phyloP scores from a whole-genome alignment of 2,329 filamentous ascomycete species.

The Fusarium sp. region DNA sequence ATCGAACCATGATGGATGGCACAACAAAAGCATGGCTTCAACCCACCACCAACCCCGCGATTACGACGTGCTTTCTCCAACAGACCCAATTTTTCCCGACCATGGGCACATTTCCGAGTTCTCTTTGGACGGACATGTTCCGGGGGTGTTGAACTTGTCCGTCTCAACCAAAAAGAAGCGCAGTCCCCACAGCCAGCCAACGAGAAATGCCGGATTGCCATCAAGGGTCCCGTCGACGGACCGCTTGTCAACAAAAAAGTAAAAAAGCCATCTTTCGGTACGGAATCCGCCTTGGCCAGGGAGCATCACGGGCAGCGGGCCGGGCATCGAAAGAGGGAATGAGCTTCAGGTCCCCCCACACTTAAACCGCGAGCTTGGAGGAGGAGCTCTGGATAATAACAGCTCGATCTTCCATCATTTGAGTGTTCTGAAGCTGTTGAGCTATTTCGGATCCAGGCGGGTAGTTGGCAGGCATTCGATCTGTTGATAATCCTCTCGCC shows the following conservation, averaged over 20 bases:
- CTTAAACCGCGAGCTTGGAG: not conserved
- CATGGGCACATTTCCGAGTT: constrained; percentile 26
- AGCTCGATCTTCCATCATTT: not conserved
- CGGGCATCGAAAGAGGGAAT: constrained; percentile 14
- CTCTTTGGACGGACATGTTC: constrained; percentile 36
- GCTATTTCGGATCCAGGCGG: not conserved
- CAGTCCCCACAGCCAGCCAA: constrained; percentile 36
- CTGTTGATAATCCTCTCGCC: not conserved
- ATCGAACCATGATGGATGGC: constrained; percentile 6
- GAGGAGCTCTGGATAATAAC: not conserved
- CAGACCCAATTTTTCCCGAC: constrained; percentile 10
- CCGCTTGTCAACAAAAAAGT: constrained; percentile 34
- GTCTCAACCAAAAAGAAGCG: constrained; percentile 32
- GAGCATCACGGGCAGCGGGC: constrained; percentile 15
- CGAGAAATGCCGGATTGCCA: constrained; percentile 44
- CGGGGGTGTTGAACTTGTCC: constrained; percentile 26
- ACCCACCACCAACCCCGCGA: constrained; percentile 33
- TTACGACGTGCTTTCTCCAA: constrained; percentile 31
- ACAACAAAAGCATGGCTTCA: constrained; percentile 19
- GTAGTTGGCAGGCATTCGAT: not conserved
- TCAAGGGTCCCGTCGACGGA: constrained; percentile 37
- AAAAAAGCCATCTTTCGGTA: not conserved
- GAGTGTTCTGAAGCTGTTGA: constrained; percentile 16
- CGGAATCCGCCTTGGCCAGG: not conserved
- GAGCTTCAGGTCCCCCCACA: constrained; percentile 8